Conservation (phyloP, 306 rosid species). For the Lablab purpureus region DNA sequence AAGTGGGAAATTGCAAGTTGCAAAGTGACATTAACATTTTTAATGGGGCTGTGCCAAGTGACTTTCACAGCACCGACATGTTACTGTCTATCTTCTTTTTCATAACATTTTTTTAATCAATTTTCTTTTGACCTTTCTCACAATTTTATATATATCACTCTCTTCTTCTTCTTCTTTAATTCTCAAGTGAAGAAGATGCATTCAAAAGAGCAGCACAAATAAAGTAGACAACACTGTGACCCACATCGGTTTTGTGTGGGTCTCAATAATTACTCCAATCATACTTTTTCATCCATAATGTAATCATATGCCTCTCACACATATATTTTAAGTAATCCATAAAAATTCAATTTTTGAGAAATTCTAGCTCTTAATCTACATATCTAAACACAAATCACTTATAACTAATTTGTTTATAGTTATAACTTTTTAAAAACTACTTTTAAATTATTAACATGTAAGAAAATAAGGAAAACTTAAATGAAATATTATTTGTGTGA, state of each 20-base stretch:
- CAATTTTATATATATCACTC: no score
- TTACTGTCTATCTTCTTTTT: not conserved
- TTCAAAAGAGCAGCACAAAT: not conserved
- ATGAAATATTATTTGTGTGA: no score
- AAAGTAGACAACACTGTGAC: not conserved
- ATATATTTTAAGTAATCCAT: no score
- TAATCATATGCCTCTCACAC: not conserved
- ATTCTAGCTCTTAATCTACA: no score
- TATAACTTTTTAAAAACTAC: no score
- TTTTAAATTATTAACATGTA: no score
- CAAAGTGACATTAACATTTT: not conserved
- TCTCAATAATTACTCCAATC: not conserved
- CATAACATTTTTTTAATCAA: not conserved
- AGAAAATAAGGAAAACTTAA: no score
- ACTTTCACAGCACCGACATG: not conserved
- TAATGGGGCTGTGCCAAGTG: not conserved
- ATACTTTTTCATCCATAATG: not conserved
- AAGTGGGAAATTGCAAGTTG: constrained; percentile 5
- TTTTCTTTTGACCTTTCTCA: not conserved
- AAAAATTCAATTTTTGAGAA: no score
- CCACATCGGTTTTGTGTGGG: not conserved
- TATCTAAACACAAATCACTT: no score
- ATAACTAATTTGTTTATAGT: no score
- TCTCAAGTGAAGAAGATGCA: not conserved
- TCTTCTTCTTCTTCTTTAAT: no score